Evolutionary conservation across 768 basidiomycete species (phyloP).

Genomic region (Mycena rosella): DNA sequence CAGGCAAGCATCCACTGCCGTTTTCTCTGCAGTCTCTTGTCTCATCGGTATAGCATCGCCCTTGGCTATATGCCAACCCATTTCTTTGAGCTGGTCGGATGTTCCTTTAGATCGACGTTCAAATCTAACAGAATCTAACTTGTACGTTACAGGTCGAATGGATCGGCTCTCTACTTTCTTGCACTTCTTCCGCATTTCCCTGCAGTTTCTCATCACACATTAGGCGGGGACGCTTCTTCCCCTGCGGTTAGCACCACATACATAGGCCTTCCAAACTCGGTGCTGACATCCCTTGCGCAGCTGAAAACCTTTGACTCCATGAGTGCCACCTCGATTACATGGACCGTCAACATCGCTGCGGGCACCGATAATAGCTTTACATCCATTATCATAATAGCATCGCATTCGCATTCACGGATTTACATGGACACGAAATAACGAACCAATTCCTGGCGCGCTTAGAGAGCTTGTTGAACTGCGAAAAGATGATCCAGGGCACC

Average conservation of each 20-base stretch:
- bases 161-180: slow-evolving; percentile 69
- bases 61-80: slow-evolving; percentile 63
- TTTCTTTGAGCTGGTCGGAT: slow-evolving; percentile 61
- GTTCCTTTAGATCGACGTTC: no score
- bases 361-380: no score
- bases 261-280: background rate
- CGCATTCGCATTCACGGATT: no score
- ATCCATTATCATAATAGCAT: no score
- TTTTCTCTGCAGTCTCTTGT: no score
- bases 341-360: slow-evolving; percentile 63
- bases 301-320: slow-evolving; percentile 69
- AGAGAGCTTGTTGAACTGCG: no score
- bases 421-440: no score
- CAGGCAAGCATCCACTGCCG: background rate
- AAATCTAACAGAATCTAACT: no score
- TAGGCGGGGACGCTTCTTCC: slow-evolving; percentile 68
- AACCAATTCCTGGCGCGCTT: no score
- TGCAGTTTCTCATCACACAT: background rate
- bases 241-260: slow-evolving; percentile 44
- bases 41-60: slow-evolving; percentile 42
- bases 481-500: no score
- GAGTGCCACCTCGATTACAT: slow-evolving; percentile 60
- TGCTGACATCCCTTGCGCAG: background rate
- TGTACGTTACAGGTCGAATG: slow-evolving; percentile 46
- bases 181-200: background rate